phyloP scores from a whole-genome alignment of 768 basidiomycete species.

The Kwoniella pini region DNA sequence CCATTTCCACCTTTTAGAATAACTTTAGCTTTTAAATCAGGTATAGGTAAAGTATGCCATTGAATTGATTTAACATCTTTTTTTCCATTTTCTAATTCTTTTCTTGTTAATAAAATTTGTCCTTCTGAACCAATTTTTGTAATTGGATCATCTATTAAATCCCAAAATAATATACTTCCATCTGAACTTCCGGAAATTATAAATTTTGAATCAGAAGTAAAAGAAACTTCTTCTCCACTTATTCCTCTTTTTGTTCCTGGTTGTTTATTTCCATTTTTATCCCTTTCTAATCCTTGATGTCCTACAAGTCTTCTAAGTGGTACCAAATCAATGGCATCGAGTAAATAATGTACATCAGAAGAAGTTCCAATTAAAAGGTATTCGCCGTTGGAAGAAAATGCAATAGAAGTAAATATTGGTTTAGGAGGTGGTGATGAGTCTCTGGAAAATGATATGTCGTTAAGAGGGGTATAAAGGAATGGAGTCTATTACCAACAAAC shows the following conservation, averaged over 20 bases:
- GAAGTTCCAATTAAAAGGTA: slow-evolving; percentile 90
- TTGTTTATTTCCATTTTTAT: slow-evolving; percentile 56
- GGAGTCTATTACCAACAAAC: slow-evolving; percentile 60
- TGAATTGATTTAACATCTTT: slow-evolving; percentile 22
- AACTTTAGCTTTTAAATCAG: slow-evolving; percentile 57
- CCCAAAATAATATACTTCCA: slow-evolving; percentile 86
- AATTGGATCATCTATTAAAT: slow-evolving; percentile 59
- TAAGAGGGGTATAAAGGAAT: slow-evolving; percentile 77
- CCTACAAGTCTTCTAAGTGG: slow-evolving; percentile 84
- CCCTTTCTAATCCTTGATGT: slow-evolving; percentile 76
- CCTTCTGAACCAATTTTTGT: slow-evolving; percentile 23
- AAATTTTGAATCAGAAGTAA: slow-evolving; percentile 93
- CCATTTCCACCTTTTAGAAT: slow-evolving; percentile 64
- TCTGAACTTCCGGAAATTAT: slow-evolving; percentile 73
- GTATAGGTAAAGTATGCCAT: slow-evolving; percentile 46
- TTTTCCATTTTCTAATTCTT: slow-evolving; percentile 1
- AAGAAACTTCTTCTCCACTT: slow-evolving; percentile 89
- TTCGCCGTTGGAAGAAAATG: slow-evolving; percentile 87
- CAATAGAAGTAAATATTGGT: slow-evolving; percentile 85
- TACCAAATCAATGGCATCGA: slow-evolving; percentile 86
- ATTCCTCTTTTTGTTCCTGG: slow-evolving; percentile 71
- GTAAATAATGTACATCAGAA: slow-evolving; percentile 84
- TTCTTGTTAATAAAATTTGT: slow-evolving; percentile 13
- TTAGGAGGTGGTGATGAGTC: slow-evolving; percentile 82
- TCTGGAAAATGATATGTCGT: slow-evolving; percentile 73